These are phyloP conservation scores for Suillus weaverae DNA, from an alignment of 768 basidiomycete genomes.

Conservation along the genomic window DNA sequence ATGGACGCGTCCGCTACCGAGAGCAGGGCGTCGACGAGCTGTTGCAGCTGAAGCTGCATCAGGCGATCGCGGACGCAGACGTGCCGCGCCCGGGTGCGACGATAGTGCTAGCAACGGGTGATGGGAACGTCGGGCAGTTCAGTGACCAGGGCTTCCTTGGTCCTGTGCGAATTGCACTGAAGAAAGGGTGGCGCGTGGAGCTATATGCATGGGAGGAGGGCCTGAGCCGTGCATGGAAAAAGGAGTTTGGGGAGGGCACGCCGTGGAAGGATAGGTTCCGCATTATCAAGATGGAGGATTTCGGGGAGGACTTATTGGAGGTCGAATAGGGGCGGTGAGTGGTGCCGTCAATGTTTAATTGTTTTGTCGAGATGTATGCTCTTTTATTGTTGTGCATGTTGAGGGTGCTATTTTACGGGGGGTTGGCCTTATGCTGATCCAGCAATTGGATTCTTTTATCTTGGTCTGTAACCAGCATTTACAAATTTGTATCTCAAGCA, in stretches of 20 bases:
- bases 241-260: constrained; percentile 63
- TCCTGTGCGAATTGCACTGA: constrained; percentile 80
- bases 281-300: constrained; percentile 67
- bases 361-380: background rate
- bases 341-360: background rate
- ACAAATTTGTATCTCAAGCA: background rate
- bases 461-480: background rate
- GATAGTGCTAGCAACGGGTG: constrained; percentile 91
- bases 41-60: constrained; percentile 88
- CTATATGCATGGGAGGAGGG: constrained; percentile 90
- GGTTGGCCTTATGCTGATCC: background rate
- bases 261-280: constrained; percentile 44
- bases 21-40: constrained; percentile 97
- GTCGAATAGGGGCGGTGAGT: constrained; percentile 27
- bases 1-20: constrained; percentile 58
- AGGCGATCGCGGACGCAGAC: constrained; percentile 74
- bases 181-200: constrained; percentile 93
- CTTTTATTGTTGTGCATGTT: constrained; percentile 4
- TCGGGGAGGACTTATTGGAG: constrained; percentile 59
- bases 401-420: background rate
- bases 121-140: constrained; percentile 90
- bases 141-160: constrained; percentile 92
- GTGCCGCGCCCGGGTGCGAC: constrained; percentile 65
- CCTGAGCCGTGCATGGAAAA: constrained; percentile 74
- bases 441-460: background rate